Conservation (phyloP, 2,329 filamentous ascomycete genomes). For the Trichoderma semiorbis region DNA sequence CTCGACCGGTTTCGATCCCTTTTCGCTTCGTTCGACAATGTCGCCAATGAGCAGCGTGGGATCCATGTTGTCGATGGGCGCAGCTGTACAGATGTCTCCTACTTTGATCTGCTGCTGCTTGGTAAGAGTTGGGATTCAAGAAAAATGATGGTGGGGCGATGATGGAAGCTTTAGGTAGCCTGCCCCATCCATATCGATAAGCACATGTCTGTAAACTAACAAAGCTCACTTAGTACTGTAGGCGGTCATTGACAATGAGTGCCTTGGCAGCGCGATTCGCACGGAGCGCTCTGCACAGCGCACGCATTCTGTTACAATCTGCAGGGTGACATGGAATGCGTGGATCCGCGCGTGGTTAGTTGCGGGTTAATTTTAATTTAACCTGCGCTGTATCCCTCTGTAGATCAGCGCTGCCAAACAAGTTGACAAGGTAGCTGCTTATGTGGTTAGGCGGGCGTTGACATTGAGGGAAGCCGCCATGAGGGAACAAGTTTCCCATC, state of each 20-base stretch:
- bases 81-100: neutral
- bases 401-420: neutral
- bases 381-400: neutral
- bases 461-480: neutral
- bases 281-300: neutral
- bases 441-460: neutral
- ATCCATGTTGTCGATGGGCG: conserved; percentile 30
- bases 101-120: neutral
- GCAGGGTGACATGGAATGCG: neutral
- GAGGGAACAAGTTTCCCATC: neutral
- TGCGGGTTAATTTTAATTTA: neutral
- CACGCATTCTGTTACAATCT: neutral
- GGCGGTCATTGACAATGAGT: neutral
- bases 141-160: conserved; percentile 8
- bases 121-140: neutral
- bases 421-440: neutral
- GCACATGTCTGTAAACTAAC: neutral
- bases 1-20: conserved; percentile 58
- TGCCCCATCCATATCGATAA: conserved; percentile 7
- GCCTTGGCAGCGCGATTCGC: neutral
- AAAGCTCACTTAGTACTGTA: neutral
- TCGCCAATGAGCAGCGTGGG: conserved; percentile 65
- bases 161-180: neutral
- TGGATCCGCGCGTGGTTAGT: neutral
- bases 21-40: conserved; percentile 69